Conservation (phyloP, 495 filamentous ascomycete species). For the Talaromyces borbonicus region DNA sequence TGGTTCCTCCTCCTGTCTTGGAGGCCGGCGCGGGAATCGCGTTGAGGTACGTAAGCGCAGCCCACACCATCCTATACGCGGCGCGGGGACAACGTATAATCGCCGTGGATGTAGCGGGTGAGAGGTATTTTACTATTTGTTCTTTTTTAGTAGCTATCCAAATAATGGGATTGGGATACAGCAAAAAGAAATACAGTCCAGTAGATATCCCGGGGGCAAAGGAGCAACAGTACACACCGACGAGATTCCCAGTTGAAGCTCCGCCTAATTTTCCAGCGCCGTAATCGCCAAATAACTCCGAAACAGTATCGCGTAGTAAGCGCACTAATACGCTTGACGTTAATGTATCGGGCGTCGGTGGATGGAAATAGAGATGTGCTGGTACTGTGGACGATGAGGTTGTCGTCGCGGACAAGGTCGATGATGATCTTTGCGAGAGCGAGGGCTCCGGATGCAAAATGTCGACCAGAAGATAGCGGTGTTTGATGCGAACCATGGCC, state of each 20-base stretch:
- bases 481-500: constrained; percentile 87
- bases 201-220: constrained; percentile 5
- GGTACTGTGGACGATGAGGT: constrained; percentile 10
- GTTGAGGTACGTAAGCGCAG: constrained; percentile 76
- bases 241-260: constrained; percentile 48
- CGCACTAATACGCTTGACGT: constrained; percentile 52
- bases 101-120: constrained; percentile 82
- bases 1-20: constrained; percentile 13
- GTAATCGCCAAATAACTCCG: constrained; percentile 80
- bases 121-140: constrained; percentile 91
- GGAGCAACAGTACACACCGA: constrained; percentile 37
- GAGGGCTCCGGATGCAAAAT: constrained; percentile 71
- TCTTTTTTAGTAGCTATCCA: too few relatives aligned
- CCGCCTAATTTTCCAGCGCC: constrained; percentile 54
- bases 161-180: too few relatives aligned
- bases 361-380: constrained; percentile 56
- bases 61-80: constrained; percentile 80
- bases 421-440: constrained; percentile 8
- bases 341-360: constrained; percentile 60
- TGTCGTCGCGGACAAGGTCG: constrained; percentile 3
- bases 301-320: constrained; percentile 57
- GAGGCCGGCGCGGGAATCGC: constrained; percentile 38
- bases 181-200: constrained; percentile 5
- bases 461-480: constrained; percentile 85
- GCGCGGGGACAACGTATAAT: constrained; percentile 73